Percentiles rank a stretch among this genome's conserved stretches.
Evolutionary conservation across 805 yeast species (phyloP).

Genomic region (Starmerella khaoyaiensis): DNA sequence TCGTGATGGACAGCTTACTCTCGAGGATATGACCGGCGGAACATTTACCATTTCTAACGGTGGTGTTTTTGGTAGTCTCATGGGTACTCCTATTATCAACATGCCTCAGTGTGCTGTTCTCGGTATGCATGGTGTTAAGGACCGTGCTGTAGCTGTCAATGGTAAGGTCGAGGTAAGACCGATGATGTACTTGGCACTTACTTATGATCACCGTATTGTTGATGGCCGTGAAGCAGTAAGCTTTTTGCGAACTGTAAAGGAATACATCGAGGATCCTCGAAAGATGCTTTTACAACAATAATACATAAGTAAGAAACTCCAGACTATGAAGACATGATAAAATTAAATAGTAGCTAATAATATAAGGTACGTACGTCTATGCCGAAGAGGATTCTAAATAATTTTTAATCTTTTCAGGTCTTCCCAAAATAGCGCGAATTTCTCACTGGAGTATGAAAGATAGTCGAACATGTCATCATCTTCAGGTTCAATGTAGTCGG

Average conservation of each 20-base stretch:
- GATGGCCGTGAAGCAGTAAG: slow-evolving; percentile 99
- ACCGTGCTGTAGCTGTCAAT: slow-evolving; percentile 91
- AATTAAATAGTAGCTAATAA: too few species aligned
- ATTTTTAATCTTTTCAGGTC: slow-evolving; percentile 34
- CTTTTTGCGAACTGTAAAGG: slow-evolving; percentile 91
- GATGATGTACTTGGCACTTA: slow-evolving; percentile 98
- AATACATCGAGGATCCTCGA: slow-evolving; percentile 96
- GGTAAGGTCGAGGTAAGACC: slow-evolving; percentile 96
- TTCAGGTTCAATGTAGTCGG: slow-evolving; percentile 3
- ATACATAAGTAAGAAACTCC: slow-evolving; percentile 7
- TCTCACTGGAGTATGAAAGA: slow-evolving; percentile 59
- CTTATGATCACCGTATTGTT: slow-evolving; percentile 94
- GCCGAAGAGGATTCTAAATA: not conserved
- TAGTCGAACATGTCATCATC: slow-evolving; percentile 48
- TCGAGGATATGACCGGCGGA: slow-evolving; percentile 99
- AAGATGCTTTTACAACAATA: slow-evolving; percentile 94
- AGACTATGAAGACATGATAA: not conserved
- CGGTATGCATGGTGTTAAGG: slow-evolving; percentile 94
- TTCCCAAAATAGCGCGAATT: slow-evolving; percentile 58
- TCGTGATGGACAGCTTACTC: slow-evolving; percentile 87
- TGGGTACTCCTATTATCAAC: slow-evolving; percentile 97
- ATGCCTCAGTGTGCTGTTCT: slow-evolving; percentile 96
- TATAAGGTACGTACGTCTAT: not conserved
- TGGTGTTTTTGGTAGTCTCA: slow-evolving; percentile 95
- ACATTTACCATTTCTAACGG: slow-evolving; percentile 98